Conservation (phyloP, 2,329 filamentous ascomycete species). For the Paraphaeosphaeria minitans region DNA sequence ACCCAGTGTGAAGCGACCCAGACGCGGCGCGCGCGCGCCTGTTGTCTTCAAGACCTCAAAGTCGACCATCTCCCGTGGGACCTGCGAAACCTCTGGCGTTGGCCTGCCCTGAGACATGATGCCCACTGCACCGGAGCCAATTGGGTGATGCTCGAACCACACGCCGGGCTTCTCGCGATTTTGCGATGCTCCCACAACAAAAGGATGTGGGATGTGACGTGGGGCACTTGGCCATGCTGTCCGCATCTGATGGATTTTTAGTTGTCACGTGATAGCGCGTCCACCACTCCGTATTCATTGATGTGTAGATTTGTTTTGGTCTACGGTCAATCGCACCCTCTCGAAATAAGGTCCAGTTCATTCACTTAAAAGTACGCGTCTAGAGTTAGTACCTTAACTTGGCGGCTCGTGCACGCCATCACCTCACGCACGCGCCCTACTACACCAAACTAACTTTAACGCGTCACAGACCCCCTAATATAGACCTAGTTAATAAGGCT, state of each 20-base stretch:
- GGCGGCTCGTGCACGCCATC: too few relatives aligned
- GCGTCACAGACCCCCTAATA: too few relatives aligned
- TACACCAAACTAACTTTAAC: too few relatives aligned
- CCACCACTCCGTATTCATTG: too few relatives aligned
- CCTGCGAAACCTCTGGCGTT: conserved; percentile 24
- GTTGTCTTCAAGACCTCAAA: conserved; percentile 52
- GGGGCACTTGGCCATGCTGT: background rate
- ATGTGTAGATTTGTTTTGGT: too few relatives aligned
- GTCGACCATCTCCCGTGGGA: conserved; percentile 50
- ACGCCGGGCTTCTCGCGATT: background rate
- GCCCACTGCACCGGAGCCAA: background rate
- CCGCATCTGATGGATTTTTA: background rate
- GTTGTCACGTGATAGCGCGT: conserved; percentile 4
- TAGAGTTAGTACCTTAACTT: too few relatives aligned
- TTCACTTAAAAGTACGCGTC: too few relatives aligned
- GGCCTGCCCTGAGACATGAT: conserved; percentile 18
- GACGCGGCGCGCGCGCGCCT: conserved; percentile 59
- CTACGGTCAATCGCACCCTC: too few relatives aligned
- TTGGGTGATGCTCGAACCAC: background rate
- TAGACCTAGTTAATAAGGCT: too few relatives aligned
- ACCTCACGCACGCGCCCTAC: too few relatives aligned
- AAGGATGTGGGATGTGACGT: conserved; percentile 1
- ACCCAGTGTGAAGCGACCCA: conserved; percentile 69
- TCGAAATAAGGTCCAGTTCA: too few relatives aligned
- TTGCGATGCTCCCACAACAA: background rate